Conservation (phyloP, 306 rosid genomes). For the Cucurbita argyrosperma region DNA sequence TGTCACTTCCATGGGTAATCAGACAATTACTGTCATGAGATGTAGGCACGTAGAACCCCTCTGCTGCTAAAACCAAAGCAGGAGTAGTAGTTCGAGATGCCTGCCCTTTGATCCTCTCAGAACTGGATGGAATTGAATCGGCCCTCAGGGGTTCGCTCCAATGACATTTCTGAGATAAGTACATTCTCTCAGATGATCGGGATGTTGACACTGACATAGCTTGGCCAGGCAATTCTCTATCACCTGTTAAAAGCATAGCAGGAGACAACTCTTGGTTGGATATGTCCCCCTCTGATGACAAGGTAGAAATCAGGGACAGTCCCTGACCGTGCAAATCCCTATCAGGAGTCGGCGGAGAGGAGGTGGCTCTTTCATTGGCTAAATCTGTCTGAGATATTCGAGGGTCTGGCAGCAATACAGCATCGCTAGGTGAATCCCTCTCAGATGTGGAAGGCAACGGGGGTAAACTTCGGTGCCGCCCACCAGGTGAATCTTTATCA, state of each 20-base stretch:
- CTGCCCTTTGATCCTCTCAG: conserved; percentile 16
- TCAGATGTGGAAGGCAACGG: conserved; percentile 22
- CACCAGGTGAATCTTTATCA: conserved; percentile 23
- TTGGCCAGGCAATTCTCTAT: not conserved
- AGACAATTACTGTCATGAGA: conserved; percentile 18
- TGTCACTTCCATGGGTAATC: conserved; percentile 7
- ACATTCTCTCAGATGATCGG: conserved; percentile 24
- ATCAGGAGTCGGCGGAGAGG: conserved; percentile 25
- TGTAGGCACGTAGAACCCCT: conserved; percentile 19
- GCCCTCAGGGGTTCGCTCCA: conserved; percentile 18
- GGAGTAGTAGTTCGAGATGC: conserved; percentile 19
- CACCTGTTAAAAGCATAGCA: conserved; percentile 17
- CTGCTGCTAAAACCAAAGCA: conserved; percentile 13
- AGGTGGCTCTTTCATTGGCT: conserved; percentile 18
- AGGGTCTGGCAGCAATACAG: conserved; percentile 13
- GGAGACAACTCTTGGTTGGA: conserved; percentile 27
- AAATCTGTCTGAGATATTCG: conserved; percentile 20
- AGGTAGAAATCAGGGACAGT: conserved; percentile 19
- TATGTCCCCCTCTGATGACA: conserved; percentile 22
- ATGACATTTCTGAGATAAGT: not conserved
- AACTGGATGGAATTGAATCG: conserved; percentile 20
- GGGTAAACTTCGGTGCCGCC: conserved; percentile 19
- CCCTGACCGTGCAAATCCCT: conserved; percentile 23
- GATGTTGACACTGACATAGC: conserved; percentile 13
- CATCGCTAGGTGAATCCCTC: conserved; percentile 27